Evolutionary conservation across 192 early-diverging fungal genomes (phyloP), one percentile per base, ranked within the genome.

Genomic region (Coemansia sp.): DNA sequence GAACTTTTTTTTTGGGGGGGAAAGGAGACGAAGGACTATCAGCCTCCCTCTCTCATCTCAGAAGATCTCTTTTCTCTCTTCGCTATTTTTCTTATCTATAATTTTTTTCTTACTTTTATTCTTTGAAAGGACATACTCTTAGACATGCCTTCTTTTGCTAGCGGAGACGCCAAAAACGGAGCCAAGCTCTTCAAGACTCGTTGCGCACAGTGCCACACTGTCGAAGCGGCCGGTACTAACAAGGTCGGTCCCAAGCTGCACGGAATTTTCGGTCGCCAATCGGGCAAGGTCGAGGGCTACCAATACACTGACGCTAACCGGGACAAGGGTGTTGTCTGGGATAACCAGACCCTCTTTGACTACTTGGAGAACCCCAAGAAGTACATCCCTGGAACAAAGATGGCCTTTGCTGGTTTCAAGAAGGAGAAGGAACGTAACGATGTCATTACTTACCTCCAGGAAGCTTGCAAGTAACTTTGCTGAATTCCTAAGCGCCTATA

Each of bases 281-380:
- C 95, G 61, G 97, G 95, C 48, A 84, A 88, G 67, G 92, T 89
- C 64, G 78, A 87, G 23, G 95, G 95, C 42, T 98, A 85, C 91
- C 85, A 90, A 62, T 98, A 97, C 90, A 96, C 95, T 42, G 90
- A 89, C 63, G 95, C 94, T 71, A 98, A 97, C 91, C 76, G 87
- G 75, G 90, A 91, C 63, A 91, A 90, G 83, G 88, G 88, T 57
- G 90, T 97, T 50, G 68, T 62, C n/a, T 98, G 97, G 97, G 59
- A 66, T 57, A 94, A 97, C 69, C 83, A 98, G 63, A 91, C 94
- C 63, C 89, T 98, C 74, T 98, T 97, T 81, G 87, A 91, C 31
- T 97, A 98, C 89, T 89, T 94, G 50, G 94, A 96, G 90, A 97
- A 98, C 90, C 97, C 97, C 71, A 98, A 98, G 89, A 98, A 96